A percentile compares a stretch with the other conserved stretches of the same genome.
phyloP scores from a whole-genome alignment of 345 rosid species.

The Nasturtium officinale region DNA sequence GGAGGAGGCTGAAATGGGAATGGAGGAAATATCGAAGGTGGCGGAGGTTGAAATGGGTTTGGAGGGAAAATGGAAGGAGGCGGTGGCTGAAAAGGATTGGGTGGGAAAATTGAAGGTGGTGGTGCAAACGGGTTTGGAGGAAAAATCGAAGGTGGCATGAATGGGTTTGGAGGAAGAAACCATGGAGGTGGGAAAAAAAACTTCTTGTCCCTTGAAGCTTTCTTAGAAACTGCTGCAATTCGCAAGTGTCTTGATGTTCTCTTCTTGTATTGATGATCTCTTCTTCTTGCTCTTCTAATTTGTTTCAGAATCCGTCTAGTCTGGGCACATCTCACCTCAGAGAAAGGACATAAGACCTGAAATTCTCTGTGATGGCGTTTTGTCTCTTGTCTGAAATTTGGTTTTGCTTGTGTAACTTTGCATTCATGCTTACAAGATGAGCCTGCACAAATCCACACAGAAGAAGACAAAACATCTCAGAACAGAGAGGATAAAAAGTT shows the following conservation, averaged over 20 bases:
- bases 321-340: neutral
- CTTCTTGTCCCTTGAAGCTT: conserved; percentile 18
- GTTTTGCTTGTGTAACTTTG: conserved; percentile 44
- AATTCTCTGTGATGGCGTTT: conserved; percentile 59
- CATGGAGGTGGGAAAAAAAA: conserved; percentile 35
- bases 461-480: conserved; percentile 21
- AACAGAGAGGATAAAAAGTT: neutral
- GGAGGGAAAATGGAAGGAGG: conserved; percentile 40
- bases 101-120: conserved; percentile 40
- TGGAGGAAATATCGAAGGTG: conserved; percentile 38
- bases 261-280: conserved; percentile 18
- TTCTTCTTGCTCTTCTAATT: conserved; percentile 17
- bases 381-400: conserved; percentile 47
- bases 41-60: conserved; percentile 39
- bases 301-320: conserved; percentile 30
- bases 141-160: conserved; percentile 34
- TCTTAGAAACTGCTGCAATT: neutral
- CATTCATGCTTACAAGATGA: conserved; percentile 66
- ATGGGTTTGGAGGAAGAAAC: conserved; percentile 40
- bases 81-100: conserved; percentile 43
- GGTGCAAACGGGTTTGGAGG: conserved; percentile 46
- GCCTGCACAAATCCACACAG: conserved; percentile 47
- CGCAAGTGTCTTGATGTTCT: conserved; percentile 18
- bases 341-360: conserved; percentile 49
- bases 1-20: conserved; percentile 14